Conservation (phyloP, 306 rosid species). For the Calophaca sinica region DNA sequence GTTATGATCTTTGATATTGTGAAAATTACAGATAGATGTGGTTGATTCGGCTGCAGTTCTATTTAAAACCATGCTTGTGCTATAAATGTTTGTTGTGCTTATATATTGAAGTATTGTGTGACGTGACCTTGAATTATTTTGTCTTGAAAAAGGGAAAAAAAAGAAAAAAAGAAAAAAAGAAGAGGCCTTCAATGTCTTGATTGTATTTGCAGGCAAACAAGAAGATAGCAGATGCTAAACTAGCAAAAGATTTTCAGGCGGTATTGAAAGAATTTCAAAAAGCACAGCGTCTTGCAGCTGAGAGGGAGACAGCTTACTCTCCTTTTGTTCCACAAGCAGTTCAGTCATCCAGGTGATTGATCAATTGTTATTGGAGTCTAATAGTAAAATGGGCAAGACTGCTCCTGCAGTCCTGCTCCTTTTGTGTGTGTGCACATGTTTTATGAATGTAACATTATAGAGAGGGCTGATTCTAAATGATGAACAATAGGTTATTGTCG, state of each 20-base stretch:
- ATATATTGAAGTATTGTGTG: not conserved
- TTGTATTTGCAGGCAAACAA: slow-evolving; percentile 73
- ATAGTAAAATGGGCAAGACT: not conserved
- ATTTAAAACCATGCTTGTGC: not conserved
- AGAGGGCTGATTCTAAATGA: not conserved
- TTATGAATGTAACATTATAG: slow-evolving; percentile 24
- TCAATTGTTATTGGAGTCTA: slow-evolving; percentile 28
- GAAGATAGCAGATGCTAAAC: slow-evolving; percentile 96
- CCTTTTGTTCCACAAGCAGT: slow-evolving; percentile 82
- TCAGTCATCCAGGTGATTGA: slow-evolving; percentile 74
- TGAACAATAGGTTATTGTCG: slow-evolving; percentile 6
- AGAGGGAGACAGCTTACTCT: slow-evolving; percentile 93
- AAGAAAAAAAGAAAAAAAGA: not conserved
- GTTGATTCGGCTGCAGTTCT: not conserved
- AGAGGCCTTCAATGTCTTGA: slow-evolving; percentile 26
- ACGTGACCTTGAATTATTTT: slow-evolving; percentile 33
- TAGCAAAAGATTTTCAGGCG: slow-evolving; percentile 95
- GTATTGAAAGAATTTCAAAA: slow-evolving; percentile 95
- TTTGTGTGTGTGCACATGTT: not conserved
- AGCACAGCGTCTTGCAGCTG: slow-evolving; percentile 96
- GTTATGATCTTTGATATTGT: not conserved
- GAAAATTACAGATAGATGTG: not conserved
- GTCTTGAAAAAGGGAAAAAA: not conserved
- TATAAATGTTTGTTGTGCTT: not conserved
- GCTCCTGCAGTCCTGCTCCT: not conserved